Percentiles rank a stretch among this genome's conserved stretches.
Evolutionary conservation across 768 basidiomycete genomes (phyloP).

Genomic region (Chiua virens): DNA sequence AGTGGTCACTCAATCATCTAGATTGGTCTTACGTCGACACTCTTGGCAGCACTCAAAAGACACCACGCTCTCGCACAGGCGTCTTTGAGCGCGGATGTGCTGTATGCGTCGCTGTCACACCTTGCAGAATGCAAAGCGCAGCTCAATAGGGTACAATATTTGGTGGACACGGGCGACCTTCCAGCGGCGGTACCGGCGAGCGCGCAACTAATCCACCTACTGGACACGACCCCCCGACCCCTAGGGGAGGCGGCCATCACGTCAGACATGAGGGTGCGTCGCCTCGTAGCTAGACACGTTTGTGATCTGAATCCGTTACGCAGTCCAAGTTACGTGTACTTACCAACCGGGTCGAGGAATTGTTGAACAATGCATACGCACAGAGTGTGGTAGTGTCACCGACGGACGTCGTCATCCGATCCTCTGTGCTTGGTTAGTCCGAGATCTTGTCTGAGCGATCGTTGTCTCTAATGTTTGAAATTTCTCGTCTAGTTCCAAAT

Average conservation of each 20-base stretch:
- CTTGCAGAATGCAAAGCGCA: slow-evolving; percentile 52
- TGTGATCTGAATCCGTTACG: background rate
- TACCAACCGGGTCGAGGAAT: slow-evolving; percentile 64
- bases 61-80: slow-evolving; percentile 68
- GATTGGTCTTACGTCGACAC: slow-evolving; percentile 66
- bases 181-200: slow-evolving; percentile 58
- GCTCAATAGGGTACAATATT: slow-evolving; percentile 42
- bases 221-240: slow-evolving; percentile 50
- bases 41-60: slow-evolving; percentile 53
- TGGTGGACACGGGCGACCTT: slow-evolving; percentile 59
- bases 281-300: background rate
- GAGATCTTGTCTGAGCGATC: slow-evolving; percentile 25
- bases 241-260: slow-evolving; percentile 53
- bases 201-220: slow-evolving; percentile 39
- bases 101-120: slow-evolving; percentile 52
- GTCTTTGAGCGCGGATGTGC: slow-evolving; percentile 51
- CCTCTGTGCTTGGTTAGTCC: slow-evolving; percentile 49
- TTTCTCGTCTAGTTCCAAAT: slow-evolving; percentile 50
- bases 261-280: slow-evolving; percentile 56
- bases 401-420: slow-evolving; percentile 48
- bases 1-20: slow-evolving; percentile 30
- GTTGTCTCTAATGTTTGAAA: slow-evolving; percentile 1
- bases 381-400: slow-evolving; percentile 55
- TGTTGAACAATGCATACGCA: slow-evolving; percentile 66
- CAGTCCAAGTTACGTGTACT: slow-evolving; percentile 58